Evolutionary conservation across 2,329 filamentous ascomycete species (phyloP), one percentile per base, ranked within the genome.

Genomic region (Penicillium sp.): DNA sequence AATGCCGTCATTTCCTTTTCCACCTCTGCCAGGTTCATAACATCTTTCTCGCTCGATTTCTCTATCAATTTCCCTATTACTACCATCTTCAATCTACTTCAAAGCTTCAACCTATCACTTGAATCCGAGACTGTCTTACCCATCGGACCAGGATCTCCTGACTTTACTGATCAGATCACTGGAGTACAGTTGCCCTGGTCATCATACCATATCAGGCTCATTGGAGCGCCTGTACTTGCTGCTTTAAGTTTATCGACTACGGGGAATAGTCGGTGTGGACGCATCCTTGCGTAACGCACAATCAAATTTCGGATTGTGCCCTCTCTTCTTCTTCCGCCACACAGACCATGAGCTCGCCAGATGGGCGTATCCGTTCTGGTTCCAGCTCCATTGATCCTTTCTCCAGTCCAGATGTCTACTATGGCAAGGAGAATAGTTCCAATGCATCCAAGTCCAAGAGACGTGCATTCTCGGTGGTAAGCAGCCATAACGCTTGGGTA

Each of bases 331-430:
- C 46, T 25, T 38, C 53, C 38, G 49, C 50, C 47, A 41, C 46
- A 43, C 42, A 61, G 57, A 71, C 56, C 55, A 77, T 78, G 75
- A 75, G 66, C 69, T 73, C 73, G 68, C 62, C 71, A 70, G 61
- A 74, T 61, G 69, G 62, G 44, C 71, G 71, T 53, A 74, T 73
- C 61, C 67, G 73, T 53, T 61, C 64, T 38, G 76, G 74, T 57
- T 78, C 79, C 55, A 67, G 73, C 56, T 78, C 78, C 55, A 67
- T 78, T 61, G 84, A 86, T 69, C 84, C 84, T 5, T 82, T 80
- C 65, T 82, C 83, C 36, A 75, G 82, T 37, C 78, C 84, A 9
- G 78, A 82, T 58, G 72, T 84, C 60, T 86, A 86, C 71, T 86
- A 86, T 73, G 82, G 83, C 33, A 69, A 75, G 61, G 75, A 80